phyloP scores from a whole-genome alignment of 73 alveolate species.

The Paramecium sexaurelia region DNA sequence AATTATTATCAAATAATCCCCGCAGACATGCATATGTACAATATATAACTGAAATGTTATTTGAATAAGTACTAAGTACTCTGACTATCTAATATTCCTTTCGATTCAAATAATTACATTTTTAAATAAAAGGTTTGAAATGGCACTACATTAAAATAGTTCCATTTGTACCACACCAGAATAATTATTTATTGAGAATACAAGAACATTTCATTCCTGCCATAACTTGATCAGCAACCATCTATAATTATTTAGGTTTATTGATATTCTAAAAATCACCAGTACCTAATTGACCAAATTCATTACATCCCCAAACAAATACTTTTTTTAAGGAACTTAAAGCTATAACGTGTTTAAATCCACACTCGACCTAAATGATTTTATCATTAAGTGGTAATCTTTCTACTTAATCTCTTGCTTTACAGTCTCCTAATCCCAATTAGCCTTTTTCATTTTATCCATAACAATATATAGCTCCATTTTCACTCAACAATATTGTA shows the following conservation, averaged over 20 bases:
- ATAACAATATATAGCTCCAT: conserved; percentile 20
- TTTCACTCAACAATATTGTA: background rate
- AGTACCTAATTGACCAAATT: conserved; percentile 10
- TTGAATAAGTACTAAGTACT: conserved; percentile 23
- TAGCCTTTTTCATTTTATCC: conserved; percentile 39
- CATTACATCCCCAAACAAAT: conserved; percentile 45
- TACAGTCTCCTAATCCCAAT: conserved; percentile 33
- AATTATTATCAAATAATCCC: conserved; percentile 19
- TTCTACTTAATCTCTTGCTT: background rate
- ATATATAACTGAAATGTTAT: conserved; percentile 11
- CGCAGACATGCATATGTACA: conserved; percentile 20
- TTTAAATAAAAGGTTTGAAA: background rate
- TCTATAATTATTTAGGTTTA: background rate
- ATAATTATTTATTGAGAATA: background rate
- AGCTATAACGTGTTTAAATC: conserved; percentile 26
- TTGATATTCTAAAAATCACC: background rate
- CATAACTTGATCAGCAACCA: background rate
- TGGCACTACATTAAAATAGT: background rate
- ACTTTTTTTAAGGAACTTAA: background rate
- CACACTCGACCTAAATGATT: background rate
- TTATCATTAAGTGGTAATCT: background rate
- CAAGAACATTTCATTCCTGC: conserved; percentile 26
- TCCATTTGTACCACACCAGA: conserved; percentile 44
- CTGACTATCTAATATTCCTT: background rate
- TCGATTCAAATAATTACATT: background rate